Percentiles rank a stretch among this genome's conserved stretches.
Evolutionary conservation across 108 stramenopile genomes (phyloP).

Genomic region (Conticribra guillardii): DNA sequence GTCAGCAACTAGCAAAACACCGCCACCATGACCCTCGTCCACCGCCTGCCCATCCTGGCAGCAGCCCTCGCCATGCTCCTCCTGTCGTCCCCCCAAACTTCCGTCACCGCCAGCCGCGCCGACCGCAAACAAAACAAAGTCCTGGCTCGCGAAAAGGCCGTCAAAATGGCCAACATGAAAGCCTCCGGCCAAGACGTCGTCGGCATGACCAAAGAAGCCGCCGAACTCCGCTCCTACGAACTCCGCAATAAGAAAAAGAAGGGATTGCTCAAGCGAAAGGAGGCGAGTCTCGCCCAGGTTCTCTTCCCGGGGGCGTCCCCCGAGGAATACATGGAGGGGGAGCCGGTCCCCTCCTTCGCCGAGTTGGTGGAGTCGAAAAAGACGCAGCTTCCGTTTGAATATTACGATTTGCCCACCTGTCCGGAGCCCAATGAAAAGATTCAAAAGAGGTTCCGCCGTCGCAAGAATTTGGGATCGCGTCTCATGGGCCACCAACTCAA

Average conservation of each 20-base stretch:
- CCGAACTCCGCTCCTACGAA: constrained; percentile 39
- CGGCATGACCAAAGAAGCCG: constrained; percentile 39
- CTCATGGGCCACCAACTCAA: constrained; percentile 72
- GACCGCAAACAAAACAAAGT: constrained; percentile 5
- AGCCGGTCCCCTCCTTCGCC: constrained; percentile 67
- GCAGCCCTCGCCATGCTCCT: neutral
- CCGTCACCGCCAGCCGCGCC: neutral
- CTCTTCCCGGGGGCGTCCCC: constrained; percentile 84
- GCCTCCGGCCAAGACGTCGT: constrained; percentile 38
- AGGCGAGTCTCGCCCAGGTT: constrained; percentile 66
- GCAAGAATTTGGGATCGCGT: constrained; percentile 74
- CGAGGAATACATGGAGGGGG: constrained; percentile 58
- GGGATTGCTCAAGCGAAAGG: constrained; percentile 64
- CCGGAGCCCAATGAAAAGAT: constrained; percentile 45
- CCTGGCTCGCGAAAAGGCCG: constrained; percentile 13
- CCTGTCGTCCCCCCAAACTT: neutral
- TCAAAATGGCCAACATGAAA: constrained; percentile 37
- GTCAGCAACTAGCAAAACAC: too few species aligned
- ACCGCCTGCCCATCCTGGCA: neutral
- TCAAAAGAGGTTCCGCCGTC: constrained; percentile 51
- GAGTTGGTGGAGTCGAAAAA: constrained; percentile 79
- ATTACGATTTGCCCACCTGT: constrained; percentile 94
- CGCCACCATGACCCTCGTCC: too few species aligned
- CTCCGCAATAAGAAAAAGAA: constrained; percentile 76
- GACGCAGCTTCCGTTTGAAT: constrained; percentile 94